phyloP scores from a whole-genome alignment of 129 eudicot species.

The Scalesia atractyloides region DNA sequence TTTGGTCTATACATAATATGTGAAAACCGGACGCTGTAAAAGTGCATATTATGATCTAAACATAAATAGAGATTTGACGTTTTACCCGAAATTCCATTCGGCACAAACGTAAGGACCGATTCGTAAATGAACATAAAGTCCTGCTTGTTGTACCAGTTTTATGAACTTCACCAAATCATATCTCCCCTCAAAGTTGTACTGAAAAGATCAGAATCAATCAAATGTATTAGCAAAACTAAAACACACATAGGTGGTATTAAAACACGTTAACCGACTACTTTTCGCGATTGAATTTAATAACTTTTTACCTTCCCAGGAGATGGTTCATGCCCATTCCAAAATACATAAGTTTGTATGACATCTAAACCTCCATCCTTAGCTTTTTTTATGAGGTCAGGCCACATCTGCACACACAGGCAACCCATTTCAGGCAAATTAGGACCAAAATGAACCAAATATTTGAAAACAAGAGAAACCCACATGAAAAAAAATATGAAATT shows the following conservation, averaged over 20 bases:
- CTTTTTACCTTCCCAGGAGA: constrained; percentile 76
- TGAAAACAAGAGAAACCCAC: constrained; percentile 26
- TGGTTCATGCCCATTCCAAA: constrained; percentile 98
- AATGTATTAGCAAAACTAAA: not conserved
- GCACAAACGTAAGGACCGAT: constrained; percentile 93
- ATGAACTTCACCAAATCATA: constrained; percentile 80
- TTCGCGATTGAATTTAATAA: not conserved
- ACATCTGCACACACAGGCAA: constrained; percentile 57
- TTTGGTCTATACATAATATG: not conserved
- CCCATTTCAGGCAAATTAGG: not conserved
- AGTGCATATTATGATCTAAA: constrained; percentile 20
- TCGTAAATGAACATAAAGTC: constrained; percentile 81
- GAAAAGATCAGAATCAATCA: constrained; percentile 20
- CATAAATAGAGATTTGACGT: constrained; percentile 7
- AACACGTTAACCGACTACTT: not conserved
- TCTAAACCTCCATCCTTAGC: constrained; percentile 97
- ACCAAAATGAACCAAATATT: constrained; percentile 14
- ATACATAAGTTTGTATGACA: constrained; percentile 91
- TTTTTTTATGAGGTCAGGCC: constrained; percentile 93
- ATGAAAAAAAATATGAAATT: not conserved
- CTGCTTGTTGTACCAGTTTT: constrained; percentile 68
- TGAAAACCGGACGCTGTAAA: constrained; percentile 18
- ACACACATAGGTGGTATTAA: not conserved
- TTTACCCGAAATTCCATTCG: constrained; percentile 96
- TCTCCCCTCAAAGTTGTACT: constrained; percentile 88